These are phyloP conservation scores for Penicillium steckii DNA, from an alignment of 495 filamentous ascomycete species.

Conservation along the genomic window DNA sequence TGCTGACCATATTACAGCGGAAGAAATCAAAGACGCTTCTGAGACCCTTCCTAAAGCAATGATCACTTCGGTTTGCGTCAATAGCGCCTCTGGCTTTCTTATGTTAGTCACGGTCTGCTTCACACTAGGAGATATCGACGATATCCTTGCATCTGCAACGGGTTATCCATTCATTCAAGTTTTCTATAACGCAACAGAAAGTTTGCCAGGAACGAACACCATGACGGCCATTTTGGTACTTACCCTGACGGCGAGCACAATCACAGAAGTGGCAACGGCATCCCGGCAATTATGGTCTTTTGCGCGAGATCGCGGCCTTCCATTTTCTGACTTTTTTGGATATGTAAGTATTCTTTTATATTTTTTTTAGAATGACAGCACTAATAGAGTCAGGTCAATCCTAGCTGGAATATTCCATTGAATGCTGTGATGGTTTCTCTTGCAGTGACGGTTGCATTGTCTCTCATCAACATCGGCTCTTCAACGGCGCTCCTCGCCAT, in stretches of 20 bases:
- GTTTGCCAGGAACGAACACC: conserved; percentile 17
- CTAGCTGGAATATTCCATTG: conserved; percentile 45
- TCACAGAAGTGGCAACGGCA: conserved; percentile 34
- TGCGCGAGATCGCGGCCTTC: conserved; percentile 47
- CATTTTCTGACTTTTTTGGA: conserved; percentile 35
- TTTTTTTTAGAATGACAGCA: conserved; percentile 7
- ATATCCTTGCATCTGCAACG: conserved; percentile 24
- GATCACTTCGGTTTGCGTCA: conserved; percentile 32
- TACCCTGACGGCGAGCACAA: conserved; percentile 30
- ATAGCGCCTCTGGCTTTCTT: conserved; percentile 35
- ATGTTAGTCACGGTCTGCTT: conserved; percentile 44
- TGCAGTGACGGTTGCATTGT: conserved; percentile 45
- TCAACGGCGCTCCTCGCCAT: conserved; percentile 55
- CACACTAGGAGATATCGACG: conserved; percentile 37
- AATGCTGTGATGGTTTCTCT: conserved; percentile 47
- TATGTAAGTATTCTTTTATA: conserved; percentile 14
- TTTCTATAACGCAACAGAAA: conserved; percentile 22
- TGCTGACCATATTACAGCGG: conserved; percentile 22
- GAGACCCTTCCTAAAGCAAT: conserved; percentile 38
- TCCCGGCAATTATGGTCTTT: conserved; percentile 44
- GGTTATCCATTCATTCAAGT: conserved; percentile 34
- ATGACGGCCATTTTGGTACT: conserved; percentile 32
- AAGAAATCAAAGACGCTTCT: conserved; percentile 45
- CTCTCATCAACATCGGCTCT: conserved; percentile 60
- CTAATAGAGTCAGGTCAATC: conserved; percentile 1